A percentile compares a stretch with the other conserved stretches of the same genome.
phyloP scores from a whole-genome alignment of 2,329 filamentous ascomycete species.

The Diaporthe sp. region DNA sequence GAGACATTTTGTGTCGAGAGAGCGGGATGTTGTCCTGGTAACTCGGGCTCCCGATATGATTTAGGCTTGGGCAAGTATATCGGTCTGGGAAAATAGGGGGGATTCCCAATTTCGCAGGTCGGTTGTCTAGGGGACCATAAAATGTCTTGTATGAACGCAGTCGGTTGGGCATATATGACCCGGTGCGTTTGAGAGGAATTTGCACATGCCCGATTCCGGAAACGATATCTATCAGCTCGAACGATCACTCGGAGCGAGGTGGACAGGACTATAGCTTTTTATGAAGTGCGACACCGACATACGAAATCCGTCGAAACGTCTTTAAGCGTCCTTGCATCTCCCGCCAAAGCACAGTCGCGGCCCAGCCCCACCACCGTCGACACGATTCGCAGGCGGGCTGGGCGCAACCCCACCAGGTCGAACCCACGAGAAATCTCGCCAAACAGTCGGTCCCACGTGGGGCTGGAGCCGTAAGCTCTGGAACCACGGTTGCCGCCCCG shows the following conservation, averaged over 20 bases:
- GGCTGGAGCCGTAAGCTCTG: slow-evolving; percentile 17
- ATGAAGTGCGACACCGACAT: neutral
- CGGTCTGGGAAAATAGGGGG: slow-evolving; percentile 25
- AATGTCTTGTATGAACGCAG: slow-evolving; percentile 20
- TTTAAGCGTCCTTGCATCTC: slow-evolving; percentile 18
- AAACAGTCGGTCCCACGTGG: slow-evolving; percentile 39
- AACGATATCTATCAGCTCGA: neutral
- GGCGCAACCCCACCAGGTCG: slow-evolving; percentile 29
- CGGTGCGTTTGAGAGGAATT: neutral
- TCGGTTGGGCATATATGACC: slow-evolving; percentile 15
- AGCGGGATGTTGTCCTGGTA: slow-evolving; percentile 15
- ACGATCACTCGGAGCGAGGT: neutral
- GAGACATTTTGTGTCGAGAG: slow-evolving; percentile 28
- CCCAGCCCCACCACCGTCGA: slow-evolving; percentile 29
- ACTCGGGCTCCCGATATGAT: neutral
- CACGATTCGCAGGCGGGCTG: slow-evolving; percentile 24
- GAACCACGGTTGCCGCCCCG: neutral
- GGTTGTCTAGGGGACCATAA: slow-evolving; percentile 28
- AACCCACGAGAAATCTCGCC: slow-evolving; percentile 43
- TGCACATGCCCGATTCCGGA: neutral
- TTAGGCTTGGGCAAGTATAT: slow-evolving; percentile 13
- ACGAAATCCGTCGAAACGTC: slow-evolving; percentile 23
- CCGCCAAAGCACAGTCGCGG: slow-evolving; percentile 4
- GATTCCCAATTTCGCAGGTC: slow-evolving; percentile 13
- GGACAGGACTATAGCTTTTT: slow-evolving; percentile 23